Base-by-base conservation (phyloP, 257 asterid species). In the Primulina eburnea region DNA sequence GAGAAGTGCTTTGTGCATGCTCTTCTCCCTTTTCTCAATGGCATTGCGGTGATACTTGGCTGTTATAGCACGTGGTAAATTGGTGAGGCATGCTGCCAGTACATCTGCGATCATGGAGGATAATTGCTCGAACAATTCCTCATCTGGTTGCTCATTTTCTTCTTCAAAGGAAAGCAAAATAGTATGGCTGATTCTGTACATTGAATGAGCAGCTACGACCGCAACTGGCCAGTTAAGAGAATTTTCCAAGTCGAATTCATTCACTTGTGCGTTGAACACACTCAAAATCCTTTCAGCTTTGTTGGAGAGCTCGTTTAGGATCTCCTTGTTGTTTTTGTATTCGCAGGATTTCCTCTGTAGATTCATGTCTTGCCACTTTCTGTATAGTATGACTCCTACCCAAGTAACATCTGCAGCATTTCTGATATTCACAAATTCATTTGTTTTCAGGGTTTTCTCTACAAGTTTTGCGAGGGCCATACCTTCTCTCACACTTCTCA, bases 31-130 rank as follows among this genome's bases (percentile, higher is more conserved):
- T 35, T 81, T 69, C 30, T 83, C 75, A 1, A 73, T 67, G 65
- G 65, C 65, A 12, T 53, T 61, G 0, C 53, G 34, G 24, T 73
- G 67, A 50, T 82, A 83, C 67, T n/a, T 68, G 18, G 5, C 65
- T 2, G 50, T 64, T 24, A 83, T 71, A 0, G 69, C 79, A 8
- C 8, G 62, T 0, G 67, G 33, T 32, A 86, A 53, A 70, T 81
- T 86, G 40, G 75, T 66, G 7, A 84, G 78, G 20, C 87, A 82
- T 40, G 84, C 83, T 52, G 78, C 70, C 67, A 80, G 24, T 70
- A 86, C 76, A 68, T 82, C 82, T 1, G 84, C 83, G 18, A 80
- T 76, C 62, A 73, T 76, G 6, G 34, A 17, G 0, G 47, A 67
- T 62, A 82, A 2, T 35, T 30, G 18, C 5, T 75, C 63, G 8